Conservation (phyloP, 768 basidiomycete species). For the Podaxis pistillaris region DNA sequence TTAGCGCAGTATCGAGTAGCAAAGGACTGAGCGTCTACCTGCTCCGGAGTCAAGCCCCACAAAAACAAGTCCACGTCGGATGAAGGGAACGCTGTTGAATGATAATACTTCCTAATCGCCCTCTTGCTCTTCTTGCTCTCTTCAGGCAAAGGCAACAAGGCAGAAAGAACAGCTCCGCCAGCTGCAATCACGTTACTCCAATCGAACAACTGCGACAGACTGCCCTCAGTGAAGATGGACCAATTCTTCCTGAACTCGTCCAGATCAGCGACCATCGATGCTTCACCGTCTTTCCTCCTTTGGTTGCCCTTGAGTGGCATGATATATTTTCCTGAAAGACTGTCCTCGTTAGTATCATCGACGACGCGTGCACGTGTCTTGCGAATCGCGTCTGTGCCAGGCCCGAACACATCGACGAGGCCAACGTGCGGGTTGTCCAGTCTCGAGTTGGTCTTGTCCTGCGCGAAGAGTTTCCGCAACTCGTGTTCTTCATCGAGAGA, state of each 20-base stretch:
- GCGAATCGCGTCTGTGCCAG: constrained; percentile 41
- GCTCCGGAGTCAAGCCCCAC: constrained; percentile 54
- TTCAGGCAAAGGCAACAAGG: constrained; percentile 50
- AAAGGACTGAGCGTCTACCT: constrained; percentile 30
- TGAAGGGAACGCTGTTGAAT: constrained; percentile 51
- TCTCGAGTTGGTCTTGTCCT: constrained; percentile 43
- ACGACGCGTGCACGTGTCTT: constrained; percentile 51
- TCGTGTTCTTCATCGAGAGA: constrained; percentile 57
- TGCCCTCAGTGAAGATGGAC: constrained; percentile 61
- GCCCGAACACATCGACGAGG: constrained; percentile 58
- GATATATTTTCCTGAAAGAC: constrained; percentile 46
- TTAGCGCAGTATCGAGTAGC: background rate
- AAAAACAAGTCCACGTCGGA: constrained; percentile 66
- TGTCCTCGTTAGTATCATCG: constrained; percentile 34
- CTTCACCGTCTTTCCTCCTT: constrained; percentile 48
- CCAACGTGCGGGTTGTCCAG: constrained; percentile 51
- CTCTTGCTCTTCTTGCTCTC: constrained; percentile 50
- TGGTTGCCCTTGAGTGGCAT: constrained; percentile 47
- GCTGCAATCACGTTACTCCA: constrained; percentile 67
- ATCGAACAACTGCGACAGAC: constrained; percentile 54
- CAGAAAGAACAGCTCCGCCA: constrained; percentile 60
- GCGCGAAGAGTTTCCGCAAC: constrained; percentile 54
- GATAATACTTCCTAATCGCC: constrained; percentile 56
- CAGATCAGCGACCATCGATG: constrained; percentile 45
- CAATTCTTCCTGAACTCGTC: constrained; percentile 67